Conservation (phyloP, 1,139 yeast genomes). For the Pneumocystis sp. region DNA sequence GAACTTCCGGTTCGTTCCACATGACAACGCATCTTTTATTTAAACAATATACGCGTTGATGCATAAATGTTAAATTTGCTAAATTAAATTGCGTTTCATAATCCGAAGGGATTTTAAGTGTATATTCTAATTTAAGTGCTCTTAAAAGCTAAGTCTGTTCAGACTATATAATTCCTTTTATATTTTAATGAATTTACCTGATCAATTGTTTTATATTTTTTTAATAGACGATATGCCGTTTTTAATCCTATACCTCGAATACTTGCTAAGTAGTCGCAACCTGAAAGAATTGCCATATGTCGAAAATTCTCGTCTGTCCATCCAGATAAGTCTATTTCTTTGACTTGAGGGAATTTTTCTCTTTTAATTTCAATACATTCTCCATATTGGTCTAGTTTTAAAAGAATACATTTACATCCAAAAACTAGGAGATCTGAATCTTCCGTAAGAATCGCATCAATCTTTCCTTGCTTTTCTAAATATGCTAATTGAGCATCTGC, state of each 20-base stretch:
- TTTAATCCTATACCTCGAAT: conserved; percentile 66
- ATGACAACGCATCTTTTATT: conserved; percentile 33
- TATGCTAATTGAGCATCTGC: conserved; percentile 97
- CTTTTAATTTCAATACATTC: conserved; percentile 55
- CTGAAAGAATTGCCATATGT: conserved; percentile 71
- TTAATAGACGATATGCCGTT: conserved; percentile 54
- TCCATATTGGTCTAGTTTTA: conserved; percentile 69
- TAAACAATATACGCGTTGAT: conserved; percentile 77
- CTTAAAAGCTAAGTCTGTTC: conserved; percentile 21
- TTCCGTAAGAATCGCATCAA: conserved; percentile 80
- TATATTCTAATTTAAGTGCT: conserved; percentile 50
- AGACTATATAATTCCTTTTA: background rate
- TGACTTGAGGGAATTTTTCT: conserved; percentile 27
- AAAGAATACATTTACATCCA: conserved; percentile 63
- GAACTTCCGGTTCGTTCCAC: conserved; percentile 39
- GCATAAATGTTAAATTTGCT: conserved; percentile 72
- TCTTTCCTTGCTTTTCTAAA: conserved; percentile 57
- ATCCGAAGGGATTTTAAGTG: conserved; percentile 37
- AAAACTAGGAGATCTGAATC: conserved; percentile 86
- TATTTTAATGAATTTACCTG: conserved; percentile 24
- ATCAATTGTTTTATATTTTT: conserved; percentile 37
- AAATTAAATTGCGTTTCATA: conserved; percentile 46
- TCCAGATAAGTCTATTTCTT: conserved; percentile 29
- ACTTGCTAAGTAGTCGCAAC: conserved; percentile 92
- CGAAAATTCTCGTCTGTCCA: conserved; percentile 47